These are phyloP conservation scores for Phytophthora pinifolia DNA, from an alignment of 352 stramenopile genomes.

Conservation along the genomic window DNA sequence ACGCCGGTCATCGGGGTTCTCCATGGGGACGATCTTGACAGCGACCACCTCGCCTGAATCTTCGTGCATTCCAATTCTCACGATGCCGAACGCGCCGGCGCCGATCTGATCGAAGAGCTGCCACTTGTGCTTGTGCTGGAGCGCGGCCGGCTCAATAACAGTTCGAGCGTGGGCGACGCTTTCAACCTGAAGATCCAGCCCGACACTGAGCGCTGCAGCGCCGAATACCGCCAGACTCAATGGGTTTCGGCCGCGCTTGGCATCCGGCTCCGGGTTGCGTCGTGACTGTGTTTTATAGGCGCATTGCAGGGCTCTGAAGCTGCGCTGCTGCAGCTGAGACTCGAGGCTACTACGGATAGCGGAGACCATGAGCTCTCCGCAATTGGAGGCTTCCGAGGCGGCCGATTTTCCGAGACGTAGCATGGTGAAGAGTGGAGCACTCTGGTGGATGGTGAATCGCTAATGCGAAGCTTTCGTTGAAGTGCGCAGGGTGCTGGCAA, in stretches of 20 bases:
- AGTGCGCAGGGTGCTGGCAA: not conserved
- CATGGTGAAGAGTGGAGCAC: constrained; percentile 16
- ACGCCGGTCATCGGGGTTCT: constrained; percentile 28
- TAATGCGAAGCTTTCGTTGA: too few relatives aligned
- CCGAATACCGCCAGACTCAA: constrained; percentile 53
- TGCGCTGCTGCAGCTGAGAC: constrained; percentile 22
- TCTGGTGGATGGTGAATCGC: not conserved
- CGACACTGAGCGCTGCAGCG: constrained; percentile 48
- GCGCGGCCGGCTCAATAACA: constrained; percentile 29
- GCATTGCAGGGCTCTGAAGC: constrained; percentile 18
- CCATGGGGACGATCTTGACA: constrained; percentile 65
- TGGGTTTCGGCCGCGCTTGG: constrained; percentile 12
- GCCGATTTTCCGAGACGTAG: constrained; percentile 29
- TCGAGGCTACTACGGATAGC: constrained; percentile 19
- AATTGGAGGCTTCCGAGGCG: constrained; percentile 21
- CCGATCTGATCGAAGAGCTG: constrained; percentile 77
- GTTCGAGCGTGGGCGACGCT: constrained; percentile 40
- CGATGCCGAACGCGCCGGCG: constrained; percentile 65
- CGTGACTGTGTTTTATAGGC: constrained; percentile 40
- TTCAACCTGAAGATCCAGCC: constrained; percentile 36
- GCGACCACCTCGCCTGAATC: constrained; percentile 70
- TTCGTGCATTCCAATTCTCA: constrained; percentile 67
- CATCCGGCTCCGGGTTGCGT: constrained; percentile 11
- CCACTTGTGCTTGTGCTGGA: constrained; percentile 34
- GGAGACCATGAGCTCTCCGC: constrained; percentile 13